Evolutionary conservation across 768 basidiomycete genomes (phyloP).

Genomic region (Pilatotrama ljubarskyi): DNA sequence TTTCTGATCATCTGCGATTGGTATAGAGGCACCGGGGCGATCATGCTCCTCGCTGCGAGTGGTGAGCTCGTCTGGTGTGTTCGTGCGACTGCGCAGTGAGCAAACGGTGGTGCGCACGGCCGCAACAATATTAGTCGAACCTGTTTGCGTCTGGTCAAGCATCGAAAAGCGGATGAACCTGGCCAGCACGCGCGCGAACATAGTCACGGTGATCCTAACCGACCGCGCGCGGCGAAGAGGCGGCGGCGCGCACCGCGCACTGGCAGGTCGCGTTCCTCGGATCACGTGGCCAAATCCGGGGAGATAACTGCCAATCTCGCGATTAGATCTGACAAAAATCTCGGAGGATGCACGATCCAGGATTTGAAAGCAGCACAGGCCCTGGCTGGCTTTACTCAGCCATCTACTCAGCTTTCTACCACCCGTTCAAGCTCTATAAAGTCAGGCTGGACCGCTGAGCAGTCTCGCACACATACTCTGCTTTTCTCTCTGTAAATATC

Average conservation of each 20-base stretch:
- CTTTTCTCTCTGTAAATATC: not conserved
- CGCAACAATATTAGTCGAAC: not conserved
- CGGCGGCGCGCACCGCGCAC: not conserved
- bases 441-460: not conserved
- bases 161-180: not conserved
- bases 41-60: not conserved
- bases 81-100: not conserved
- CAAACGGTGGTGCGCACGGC: not conserved
- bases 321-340: constrained; percentile 13
- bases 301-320: not conserved
- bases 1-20: not conserved
- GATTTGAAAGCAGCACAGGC: constrained; percentile 3
- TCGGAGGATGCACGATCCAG: constrained; percentile 1
- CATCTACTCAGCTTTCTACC: constrained; percentile 7
- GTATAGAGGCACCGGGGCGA: not conserved
- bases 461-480: not conserved
- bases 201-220: not conserved
- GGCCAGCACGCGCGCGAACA: not conserved
- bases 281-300: not conserved
- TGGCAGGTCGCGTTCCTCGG: too few relatives aligned
- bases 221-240: not conserved
- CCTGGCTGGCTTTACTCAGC: constrained; percentile 8
- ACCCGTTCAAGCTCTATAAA: not conserved
- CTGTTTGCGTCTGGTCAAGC: not conserved
- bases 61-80: not conserved